Evolutionary conservation across 805 yeast genomes (phyloP).

Genomic region (Candida quercuum): DNA sequence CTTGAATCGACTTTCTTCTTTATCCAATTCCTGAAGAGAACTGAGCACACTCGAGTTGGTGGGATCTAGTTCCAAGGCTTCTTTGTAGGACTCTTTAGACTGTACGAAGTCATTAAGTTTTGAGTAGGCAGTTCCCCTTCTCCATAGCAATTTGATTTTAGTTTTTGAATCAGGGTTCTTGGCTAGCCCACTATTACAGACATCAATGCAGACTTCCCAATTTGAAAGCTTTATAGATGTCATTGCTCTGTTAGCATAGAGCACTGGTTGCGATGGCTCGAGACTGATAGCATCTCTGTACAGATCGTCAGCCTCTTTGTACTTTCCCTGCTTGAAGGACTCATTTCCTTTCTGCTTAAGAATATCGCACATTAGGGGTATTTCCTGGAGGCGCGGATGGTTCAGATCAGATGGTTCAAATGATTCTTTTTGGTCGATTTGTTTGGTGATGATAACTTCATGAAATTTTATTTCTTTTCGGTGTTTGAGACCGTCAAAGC

Average conservation of each 20-base stretch:
- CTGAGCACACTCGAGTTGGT: constrained; percentile 31
- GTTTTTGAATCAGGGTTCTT: constrained; percentile 27
- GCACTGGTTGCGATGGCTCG: constrained; percentile 46
- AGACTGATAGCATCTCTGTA: constrained; percentile 52
- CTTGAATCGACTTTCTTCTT: constrained; percentile 12
- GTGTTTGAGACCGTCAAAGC: no score
- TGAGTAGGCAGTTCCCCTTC: constrained; percentile 40
- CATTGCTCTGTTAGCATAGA: constrained; percentile 67
- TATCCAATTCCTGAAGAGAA: constrained; percentile 28
- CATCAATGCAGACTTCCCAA: constrained; percentile 43
- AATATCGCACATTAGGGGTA: constrained; percentile 20
- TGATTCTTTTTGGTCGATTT: no score
- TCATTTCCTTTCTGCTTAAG: constrained; percentile 43
- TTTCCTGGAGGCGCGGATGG: background rate
- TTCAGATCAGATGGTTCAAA: background rate
- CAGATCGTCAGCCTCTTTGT: constrained; percentile 41
- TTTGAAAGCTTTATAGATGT: constrained; percentile 48
- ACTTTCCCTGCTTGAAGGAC: constrained; percentile 42
- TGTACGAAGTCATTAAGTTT: constrained; percentile 22
- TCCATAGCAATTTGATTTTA: constrained; percentile 43
- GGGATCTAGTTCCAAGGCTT: constrained; percentile 38
- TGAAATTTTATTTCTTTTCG: no score
- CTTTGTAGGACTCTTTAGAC: constrained; percentile 27
- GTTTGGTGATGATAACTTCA: no score
- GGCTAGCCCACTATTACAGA: constrained; percentile 45